These are phyloP conservation scores for Colletotrichum cereale DNA, from an alignment of 2,329 filamentous ascomycete genomes.

Conservation along the genomic window DNA sequence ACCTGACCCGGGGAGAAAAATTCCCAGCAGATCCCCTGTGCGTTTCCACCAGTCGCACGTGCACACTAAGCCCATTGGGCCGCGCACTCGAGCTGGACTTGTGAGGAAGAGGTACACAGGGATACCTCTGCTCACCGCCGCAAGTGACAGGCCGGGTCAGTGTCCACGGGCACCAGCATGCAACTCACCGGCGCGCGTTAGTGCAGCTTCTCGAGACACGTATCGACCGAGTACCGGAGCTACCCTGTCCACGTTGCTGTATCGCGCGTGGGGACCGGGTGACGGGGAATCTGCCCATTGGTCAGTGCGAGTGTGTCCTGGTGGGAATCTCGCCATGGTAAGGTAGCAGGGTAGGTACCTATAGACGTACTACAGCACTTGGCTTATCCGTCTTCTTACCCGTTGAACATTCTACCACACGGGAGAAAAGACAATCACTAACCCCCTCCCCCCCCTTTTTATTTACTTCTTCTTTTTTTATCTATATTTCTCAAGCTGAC, in stretches of 20 bases:
- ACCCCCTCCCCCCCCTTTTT: constrained; percentile 2
- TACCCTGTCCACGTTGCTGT: not conserved
- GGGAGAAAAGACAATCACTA: not conserved
- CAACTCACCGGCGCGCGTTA: constrained; percentile 19
- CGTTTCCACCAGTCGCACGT: constrained; percentile 12
- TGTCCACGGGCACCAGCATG: constrained; percentile 20
- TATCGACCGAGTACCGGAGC: constrained; percentile 25
- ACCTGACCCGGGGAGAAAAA: not conserved
- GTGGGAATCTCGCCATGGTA: not conserved
- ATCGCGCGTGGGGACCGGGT: constrained; percentile 14
- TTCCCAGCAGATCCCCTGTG: not conserved
- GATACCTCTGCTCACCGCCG: constrained; percentile 31
- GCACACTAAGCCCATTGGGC: constrained; percentile 1
- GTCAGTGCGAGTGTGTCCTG: not conserved
- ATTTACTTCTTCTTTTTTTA: too few species aligned
- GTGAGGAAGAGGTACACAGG: constrained; percentile 10
- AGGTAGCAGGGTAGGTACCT: not conserved
- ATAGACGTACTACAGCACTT: not conserved
- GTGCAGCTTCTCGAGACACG: constrained; percentile 18
- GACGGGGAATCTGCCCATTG: constrained; percentile 30
- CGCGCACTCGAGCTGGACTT: constrained; percentile 8
- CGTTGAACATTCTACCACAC: not conserved
- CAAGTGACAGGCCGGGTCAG: constrained; percentile 16
- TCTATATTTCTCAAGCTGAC: too few species aligned
- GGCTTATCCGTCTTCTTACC: not conserved